phyloP scores from a whole-genome alignment of 805 yeast genomes.

The Ogataea angusta region DNA sequence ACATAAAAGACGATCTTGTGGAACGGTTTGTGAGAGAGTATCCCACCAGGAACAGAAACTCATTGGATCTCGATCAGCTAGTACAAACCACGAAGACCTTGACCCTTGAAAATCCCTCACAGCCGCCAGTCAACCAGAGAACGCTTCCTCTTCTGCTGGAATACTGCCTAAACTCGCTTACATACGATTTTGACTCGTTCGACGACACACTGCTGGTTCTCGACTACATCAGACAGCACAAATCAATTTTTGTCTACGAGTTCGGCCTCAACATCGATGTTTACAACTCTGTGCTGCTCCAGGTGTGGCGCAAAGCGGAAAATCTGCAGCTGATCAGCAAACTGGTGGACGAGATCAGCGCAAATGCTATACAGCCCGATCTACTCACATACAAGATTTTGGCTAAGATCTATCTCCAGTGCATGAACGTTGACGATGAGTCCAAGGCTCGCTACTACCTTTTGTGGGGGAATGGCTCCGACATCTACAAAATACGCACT shows the following conservation, averaged over 20 bases:
- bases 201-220: constrained; percentile 24
- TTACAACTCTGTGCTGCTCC: constrained; percentile 28
- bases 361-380: constrained; percentile 32
- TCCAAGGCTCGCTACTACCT: constrained; percentile 25
- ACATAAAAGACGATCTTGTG: constrained; percentile 19
- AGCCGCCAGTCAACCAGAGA: constrained; percentile 22
- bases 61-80: background rate
- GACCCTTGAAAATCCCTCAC: constrained; percentile 15
- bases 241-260: constrained; percentile 30
- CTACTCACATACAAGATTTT: constrained; percentile 27
- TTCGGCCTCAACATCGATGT: constrained; percentile 31
- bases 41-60: background rate
- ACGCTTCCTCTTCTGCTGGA: constrained; percentile 29
- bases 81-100: constrained; percentile 3
- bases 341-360: constrained; percentile 28
- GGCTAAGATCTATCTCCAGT: constrained; percentile 26
- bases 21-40: constrained; percentile 14
- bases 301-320: constrained; percentile 28
- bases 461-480: constrained; percentile 29
- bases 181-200: constrained; percentile 29
- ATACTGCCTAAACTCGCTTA: constrained; percentile 30
- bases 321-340: constrained; percentile 24
- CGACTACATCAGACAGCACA: constrained; percentile 26
- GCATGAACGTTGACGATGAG: constrained; percentile 27
- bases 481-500: constrained; percentile 25